phyloP scores from a whole-genome alignment of 1,284 basidiomycete species.

The Tilletia setariae region DNA sequence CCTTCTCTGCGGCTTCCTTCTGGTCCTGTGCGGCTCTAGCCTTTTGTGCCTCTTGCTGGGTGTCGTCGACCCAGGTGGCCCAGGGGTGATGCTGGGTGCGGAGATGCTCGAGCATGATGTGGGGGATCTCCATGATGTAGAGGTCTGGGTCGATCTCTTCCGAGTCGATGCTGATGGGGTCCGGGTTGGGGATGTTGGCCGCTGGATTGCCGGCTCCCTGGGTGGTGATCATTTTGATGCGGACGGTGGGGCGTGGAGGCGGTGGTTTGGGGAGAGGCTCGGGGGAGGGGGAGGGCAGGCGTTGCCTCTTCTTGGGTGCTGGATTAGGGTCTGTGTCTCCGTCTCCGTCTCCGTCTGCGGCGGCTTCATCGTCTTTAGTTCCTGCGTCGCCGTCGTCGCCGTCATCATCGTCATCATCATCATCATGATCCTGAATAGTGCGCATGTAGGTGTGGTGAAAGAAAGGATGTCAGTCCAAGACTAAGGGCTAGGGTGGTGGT shows the following conservation, averaged over 20 bases:
- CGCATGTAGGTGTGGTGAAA: too few relatives aligned
- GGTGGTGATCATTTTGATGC: constrained; percentile 17
- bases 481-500: too few relatives aligned
- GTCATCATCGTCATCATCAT: neutral
- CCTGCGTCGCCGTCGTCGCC: neutral
- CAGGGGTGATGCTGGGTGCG: constrained; percentile 35
- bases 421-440: too few relatives aligned
- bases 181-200: neutral
- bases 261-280: constrained; percentile 1
- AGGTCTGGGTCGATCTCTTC: constrained; percentile 27
- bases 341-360: neutral
- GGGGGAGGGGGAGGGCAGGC: neutral
- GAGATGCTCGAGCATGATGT: constrained; percentile 37
- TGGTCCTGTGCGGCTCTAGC: neutral
- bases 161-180: constrained; percentile 25
- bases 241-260: constrained; percentile 1
- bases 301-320: neutral
- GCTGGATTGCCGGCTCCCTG: constrained; percentile 18
- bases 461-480: too few relatives aligned
- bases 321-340: constrained; percentile 5
- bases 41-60: constrained; percentile 21
- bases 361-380: neutral
- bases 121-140: constrained; percentile 47
- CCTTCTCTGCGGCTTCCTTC: constrained; percentile 22
- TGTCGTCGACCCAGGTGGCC: constrained; percentile 43